A percentile compares a stretch with the other conserved stretches of the same genome.
phyloP scores from a whole-genome alignment of 768 basidiomycete genomes.

The Lyophyllum decastes region DNA sequence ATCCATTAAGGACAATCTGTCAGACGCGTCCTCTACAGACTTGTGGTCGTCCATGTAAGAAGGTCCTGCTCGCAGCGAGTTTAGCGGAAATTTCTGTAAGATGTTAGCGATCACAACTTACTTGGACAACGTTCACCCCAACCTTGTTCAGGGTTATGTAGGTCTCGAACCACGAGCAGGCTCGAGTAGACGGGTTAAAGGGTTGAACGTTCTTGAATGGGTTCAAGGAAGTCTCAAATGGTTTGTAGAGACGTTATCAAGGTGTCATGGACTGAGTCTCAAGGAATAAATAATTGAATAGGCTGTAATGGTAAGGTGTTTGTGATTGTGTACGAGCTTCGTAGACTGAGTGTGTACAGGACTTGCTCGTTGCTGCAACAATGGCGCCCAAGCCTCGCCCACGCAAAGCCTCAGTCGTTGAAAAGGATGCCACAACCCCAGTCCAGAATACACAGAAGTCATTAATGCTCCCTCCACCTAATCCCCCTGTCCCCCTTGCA shows the following conservation, averaged over 20 bases:
- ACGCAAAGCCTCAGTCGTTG: constrained; percentile 23
- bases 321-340: not conserved
- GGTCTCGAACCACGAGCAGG: not conserved
- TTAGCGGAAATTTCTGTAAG: not conserved
- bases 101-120: no score
- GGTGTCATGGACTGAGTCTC: no score
- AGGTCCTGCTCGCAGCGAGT: not conserved
- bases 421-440: constrained; percentile 22
- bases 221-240: not conserved
- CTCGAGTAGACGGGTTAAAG: not conserved
- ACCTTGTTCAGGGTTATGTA: not conserved
- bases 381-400: constrained; percentile 50
- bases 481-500: constrained; percentile 37
- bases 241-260: not conserved
- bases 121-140: not conserved
- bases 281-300: no score
- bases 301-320: not conserved
- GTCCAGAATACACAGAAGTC: constrained; percentile 27
- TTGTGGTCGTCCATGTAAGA: constrained; percentile 2
- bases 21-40: not conserved
- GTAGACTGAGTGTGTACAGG: not conserved
- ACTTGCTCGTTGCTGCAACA: not conserved
- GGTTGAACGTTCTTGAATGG: not conserved
- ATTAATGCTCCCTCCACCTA: constrained; percentile 59
- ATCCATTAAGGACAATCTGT: constrained; percentile 9